Evolutionary conservation across 768 basidiomycete species (phyloP), one percentile per base, ranked within the genome.

Genomic region (Serendipita sp.): DNA sequence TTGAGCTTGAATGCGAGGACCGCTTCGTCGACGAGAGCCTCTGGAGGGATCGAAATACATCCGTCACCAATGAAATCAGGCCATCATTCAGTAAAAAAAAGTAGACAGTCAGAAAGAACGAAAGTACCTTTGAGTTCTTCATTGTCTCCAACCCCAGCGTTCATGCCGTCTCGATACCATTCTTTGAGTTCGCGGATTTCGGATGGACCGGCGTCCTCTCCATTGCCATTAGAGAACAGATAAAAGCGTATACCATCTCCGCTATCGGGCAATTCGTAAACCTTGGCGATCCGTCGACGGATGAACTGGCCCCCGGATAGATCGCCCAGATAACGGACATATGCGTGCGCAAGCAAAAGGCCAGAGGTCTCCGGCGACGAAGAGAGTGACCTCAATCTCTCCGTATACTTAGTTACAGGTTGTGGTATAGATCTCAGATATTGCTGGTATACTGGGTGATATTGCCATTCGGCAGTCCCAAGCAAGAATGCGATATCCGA

Each of bases 321-420:
- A 71, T 91, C 88, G 56, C 88, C 89, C 36, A 90, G 79, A 73
- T 90, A 90, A 38, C 88, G 80, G n/a, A 89, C 85, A 70, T 90
- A 90, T 0, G 88, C 78, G 72, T 91, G 89, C 0, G 88, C 85
- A 4, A 91, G 78, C 5, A 91, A 79, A 3, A 77, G 73, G 0
- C 56, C 35, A 36, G 28, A 16, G 38, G 38, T 41, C 5, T 5
- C 13, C 7, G 38, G 38, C 38, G 38, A 41, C 13, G 38, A 41
- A 13, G 38, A 41, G 38, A 41, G 38, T 13, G 38, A 41, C 1
- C 13, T 5, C 13, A 41, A 41, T 41, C 38, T 5, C 38, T 41
- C 38, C 38, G 2, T 41, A 41, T 41, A 41, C 1, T 5, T 41
- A 41, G 73, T 65, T 5, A 90, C 74, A 3, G 80, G 75, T 2